Evolutionary conservation across 306 rosid genomes (phyloP).

Genomic region (Begonia fuchsioides): DNA sequence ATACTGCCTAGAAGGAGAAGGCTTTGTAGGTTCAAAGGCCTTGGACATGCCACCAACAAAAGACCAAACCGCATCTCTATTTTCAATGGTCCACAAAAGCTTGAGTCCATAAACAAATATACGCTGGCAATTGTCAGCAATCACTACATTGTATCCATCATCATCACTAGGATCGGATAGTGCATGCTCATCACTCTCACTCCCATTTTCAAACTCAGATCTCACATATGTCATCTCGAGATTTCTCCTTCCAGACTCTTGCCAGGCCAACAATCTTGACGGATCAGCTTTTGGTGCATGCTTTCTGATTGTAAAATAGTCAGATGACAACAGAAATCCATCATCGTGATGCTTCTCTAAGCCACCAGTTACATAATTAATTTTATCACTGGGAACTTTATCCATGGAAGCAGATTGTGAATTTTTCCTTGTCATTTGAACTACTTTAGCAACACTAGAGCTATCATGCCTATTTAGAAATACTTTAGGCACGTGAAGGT

Average conservation of each 20-base stretch:
- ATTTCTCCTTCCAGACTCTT: slow-evolving; percentile 91
- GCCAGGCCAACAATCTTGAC: slow-evolving; percentile 84
- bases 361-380: slow-evolving; percentile 22
- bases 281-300: slow-evolving; percentile 96
- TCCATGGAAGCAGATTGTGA: slow-evolving; percentile 51
- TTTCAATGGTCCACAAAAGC: slow-evolving; percentile 92
- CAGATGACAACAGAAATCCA: slow-evolving; percentile 82
- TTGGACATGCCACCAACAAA: slow-evolving; percentile 89
- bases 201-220: slow-evolving; percentile 81
- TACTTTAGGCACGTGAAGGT: slow-evolving; percentile 70
- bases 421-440: slow-evolving; percentile 61
- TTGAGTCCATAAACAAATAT: slow-evolving; percentile 86
- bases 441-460: slow-evolving; percentile 59
- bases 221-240: slow-evolving; percentile 68
- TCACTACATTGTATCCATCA: slow-evolving; percentile 89
- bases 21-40: slow-evolving; percentile 82
- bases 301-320: slow-evolving; percentile 89
- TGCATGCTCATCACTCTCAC: slow-evolving; percentile 84
- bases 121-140: slow-evolving; percentile 92
- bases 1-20: slow-evolving; percentile 90
- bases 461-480: slow-evolving; percentile 48
- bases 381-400: slow-evolving; percentile 42
- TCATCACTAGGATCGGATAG: slow-evolving; percentile 95
- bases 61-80: slow-evolving; percentile 94
- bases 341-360: slow-evolving; percentile 84